Base-by-base conservation (phyloP, 202 grass and related monocot genomes). In the Dendrocalamus latiflorus region DNA sequence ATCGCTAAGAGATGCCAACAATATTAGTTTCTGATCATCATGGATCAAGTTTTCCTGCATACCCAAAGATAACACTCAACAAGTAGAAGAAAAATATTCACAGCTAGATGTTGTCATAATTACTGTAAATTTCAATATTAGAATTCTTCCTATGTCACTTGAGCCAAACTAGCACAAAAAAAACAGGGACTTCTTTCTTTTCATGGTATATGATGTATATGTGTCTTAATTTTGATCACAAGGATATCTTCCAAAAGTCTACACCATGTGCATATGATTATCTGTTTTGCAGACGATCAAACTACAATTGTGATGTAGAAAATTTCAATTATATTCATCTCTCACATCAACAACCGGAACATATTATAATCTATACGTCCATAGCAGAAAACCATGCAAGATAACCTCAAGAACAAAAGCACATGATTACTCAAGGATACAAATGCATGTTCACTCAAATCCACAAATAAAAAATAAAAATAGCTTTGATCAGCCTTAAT, bases 1-100 rank as follows among this genome's bases (percentile, higher is more conserved):
- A 85, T 98, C 92, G 42, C 92, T 98, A 62, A 98, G 92, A 87
- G 92, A 98, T 80, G 95, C 92, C 77, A 98, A 76, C 57, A 98
- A 80, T 85, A 98, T 91, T 59, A 98, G 72, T 78, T 98, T 98
- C 80, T 95, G 90, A 76, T 98, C 95, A 68, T 98, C 95, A 86
- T 91, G 95, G 55, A 98, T 98, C 88, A 98, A 90, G 57, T 93
- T 93, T 70, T 95, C 95, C 92, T 98, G 76, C 64, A 91, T 53
- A 87, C 37, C 36, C 33, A 55, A 83, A 59, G 36, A 37, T 28
- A 82, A 74, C 45, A 75, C 58, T 87, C 17, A 43, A 83, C 55
- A 74, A 68, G 38, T 62, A 77, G 17, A 28, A 41, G 4, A 14
- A n/a, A 43, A 63, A 56, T 42, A 70, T 77, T 77, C 36, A 25